Evolutionary conservation across 2,329 filamentous ascomycete species (phyloP).

Genomic region (Harringtonia aguacate): DNA sequence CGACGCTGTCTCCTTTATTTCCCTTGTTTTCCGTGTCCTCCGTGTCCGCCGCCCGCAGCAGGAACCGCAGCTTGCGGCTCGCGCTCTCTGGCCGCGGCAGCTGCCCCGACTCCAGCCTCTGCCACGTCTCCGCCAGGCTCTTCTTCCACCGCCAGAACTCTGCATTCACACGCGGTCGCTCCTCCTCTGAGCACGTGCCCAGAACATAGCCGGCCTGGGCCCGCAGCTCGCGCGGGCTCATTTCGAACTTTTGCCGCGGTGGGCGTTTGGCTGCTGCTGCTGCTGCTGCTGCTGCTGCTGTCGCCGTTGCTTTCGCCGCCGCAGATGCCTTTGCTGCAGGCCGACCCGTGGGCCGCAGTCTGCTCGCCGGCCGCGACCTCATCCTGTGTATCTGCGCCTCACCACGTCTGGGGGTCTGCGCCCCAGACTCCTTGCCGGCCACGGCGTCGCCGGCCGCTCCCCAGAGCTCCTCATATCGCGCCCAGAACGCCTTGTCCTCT

Average conservation of each 20-base stretch:
- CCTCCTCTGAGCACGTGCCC: background rate
- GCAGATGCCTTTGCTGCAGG: background rate
- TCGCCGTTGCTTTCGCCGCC: background rate
- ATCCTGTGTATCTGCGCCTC: too few species aligned
- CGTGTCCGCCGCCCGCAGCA: conserved; percentile 16
- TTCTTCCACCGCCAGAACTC: conserved; percentile 10
- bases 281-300: too few species aligned
- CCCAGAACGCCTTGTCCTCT: background rate
- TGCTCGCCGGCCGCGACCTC: background rate
- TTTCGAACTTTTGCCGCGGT: background rate
- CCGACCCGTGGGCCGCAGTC: too few species aligned
- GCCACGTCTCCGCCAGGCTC: conserved; percentile 5
- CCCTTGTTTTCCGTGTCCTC: conserved; percentile 5
- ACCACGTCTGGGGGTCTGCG: too few species aligned
- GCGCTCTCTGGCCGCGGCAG: conserved; percentile 1
- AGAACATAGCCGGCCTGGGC: background rate
- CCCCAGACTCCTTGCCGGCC: too few species aligned
- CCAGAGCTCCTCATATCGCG: conserved; percentile 6
- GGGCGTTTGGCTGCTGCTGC: background rate
- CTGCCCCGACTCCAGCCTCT: conserved; percentile 2
- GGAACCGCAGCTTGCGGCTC: conserved; percentile 13
- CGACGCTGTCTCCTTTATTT: conserved; percentile 3
- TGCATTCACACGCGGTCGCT: background rate
- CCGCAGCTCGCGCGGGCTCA: background rate
- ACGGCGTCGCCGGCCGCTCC: conserved; percentile 4